phyloP scores from a whole-genome alignment of 2,329 filamentous ascomycete genomes.

The Blastomyces gilchristii region DNA sequence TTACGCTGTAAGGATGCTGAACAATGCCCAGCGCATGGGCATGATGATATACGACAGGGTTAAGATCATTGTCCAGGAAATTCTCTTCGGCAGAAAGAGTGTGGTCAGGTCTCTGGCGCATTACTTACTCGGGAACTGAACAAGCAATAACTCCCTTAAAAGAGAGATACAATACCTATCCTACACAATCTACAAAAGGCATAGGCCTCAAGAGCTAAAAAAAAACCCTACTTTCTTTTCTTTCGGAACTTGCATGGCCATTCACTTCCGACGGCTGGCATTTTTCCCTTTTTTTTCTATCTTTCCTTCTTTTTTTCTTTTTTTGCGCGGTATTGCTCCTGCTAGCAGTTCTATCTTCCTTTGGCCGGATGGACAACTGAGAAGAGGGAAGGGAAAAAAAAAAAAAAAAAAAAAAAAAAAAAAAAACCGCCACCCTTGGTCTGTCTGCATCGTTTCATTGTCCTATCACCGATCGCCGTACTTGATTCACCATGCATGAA shows the following conservation, averaged over 20 bases:
- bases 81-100: neutral
- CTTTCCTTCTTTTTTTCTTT: too few relatives aligned
- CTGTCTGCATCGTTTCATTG: neutral
- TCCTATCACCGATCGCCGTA: slow-evolving; percentile 1
- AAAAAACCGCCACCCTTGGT: neutral
- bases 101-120: neutral
- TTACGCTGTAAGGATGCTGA: too few relatives aligned
- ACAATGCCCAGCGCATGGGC: neutral
- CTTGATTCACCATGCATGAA: slow-evolving; percentile 4
- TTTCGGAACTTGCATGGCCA: neutral
- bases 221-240: neutral
- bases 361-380: neutral
- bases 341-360: neutral
- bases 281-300: neutral
- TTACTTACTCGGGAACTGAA: neutral
- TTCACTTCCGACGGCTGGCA: neutral
- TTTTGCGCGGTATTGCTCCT: neutral
- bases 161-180: too few relatives aligned
- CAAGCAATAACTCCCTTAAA: neutral
- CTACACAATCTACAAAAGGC: neutral
- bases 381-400: neutral
- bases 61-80: neutral
- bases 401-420: neutral
- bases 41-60: neutral
- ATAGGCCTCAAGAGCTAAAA: neutral